phyloP scores from a whole-genome alignment of 2,329 filamentous ascomycete genomes.

The Monosporascus sp. region DNA sequence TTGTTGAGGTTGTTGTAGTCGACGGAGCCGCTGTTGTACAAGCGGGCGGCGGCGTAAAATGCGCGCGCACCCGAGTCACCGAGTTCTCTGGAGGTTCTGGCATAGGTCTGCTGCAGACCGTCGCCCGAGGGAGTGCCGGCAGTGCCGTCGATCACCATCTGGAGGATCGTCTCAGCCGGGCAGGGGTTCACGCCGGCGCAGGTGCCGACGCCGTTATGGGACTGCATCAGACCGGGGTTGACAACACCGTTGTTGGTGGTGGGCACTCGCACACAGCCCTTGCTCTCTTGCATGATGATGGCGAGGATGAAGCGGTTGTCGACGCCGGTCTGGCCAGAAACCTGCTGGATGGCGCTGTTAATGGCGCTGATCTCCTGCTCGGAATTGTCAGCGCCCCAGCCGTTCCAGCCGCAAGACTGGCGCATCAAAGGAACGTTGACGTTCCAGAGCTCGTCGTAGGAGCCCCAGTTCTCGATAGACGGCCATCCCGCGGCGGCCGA shows the following conservation, averaged over 20 bases:
- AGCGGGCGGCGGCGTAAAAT: conserved; percentile 42
- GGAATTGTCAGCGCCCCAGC: conserved; percentile 12
- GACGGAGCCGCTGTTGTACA: conserved; percentile 46
- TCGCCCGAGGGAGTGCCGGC: conserved; percentile 35
- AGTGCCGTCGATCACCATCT: conserved; percentile 36
- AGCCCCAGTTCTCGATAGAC: conserved; percentile 4
- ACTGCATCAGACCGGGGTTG: conserved; percentile 40
- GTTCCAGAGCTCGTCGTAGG: conserved; percentile 10
- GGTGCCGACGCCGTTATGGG: conserved; percentile 29
- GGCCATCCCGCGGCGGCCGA: conserved; percentile 7
- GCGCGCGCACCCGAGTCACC: conserved; percentile 26
- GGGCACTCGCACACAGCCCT: conserved; percentile 37
- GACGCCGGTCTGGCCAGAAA: conserved; percentile 24
- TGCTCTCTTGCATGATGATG: conserved; percentile 40
- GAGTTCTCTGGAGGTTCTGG: conserved; percentile 14
- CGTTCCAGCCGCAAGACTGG: conserved; percentile 13
- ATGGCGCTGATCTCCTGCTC: conserved; percentile 6
- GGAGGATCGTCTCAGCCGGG: conserved; percentile 17
- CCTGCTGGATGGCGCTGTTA: conserved; percentile 25
- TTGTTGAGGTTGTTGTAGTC: conserved; percentile 31
- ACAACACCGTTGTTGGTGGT: conserved; percentile 35
- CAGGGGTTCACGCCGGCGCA: conserved; percentile 31
- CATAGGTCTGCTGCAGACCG: conserved; percentile 35
- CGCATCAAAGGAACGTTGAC: conserved; percentile 8
- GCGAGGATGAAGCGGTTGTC: conserved; percentile 39